Conservation (phyloP, 1,139 yeast genomes). For the Blastobotrys serpentis region DNA sequence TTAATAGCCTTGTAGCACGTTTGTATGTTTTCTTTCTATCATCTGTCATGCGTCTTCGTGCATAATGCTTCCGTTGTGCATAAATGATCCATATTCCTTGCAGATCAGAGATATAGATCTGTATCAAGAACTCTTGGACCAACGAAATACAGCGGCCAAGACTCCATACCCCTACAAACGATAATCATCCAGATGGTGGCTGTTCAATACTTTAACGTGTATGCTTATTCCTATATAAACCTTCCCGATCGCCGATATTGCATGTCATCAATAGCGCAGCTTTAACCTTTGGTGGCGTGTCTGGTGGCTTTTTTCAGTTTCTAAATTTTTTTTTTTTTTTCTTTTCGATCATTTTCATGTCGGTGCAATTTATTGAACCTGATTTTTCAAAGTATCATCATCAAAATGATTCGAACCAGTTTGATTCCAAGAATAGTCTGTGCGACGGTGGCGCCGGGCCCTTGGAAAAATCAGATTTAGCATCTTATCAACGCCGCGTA, state of each 20-base stretch:
- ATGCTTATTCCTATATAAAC: background rate
- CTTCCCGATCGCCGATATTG: background rate
- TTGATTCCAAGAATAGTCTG: too few species aligned
- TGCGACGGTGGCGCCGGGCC: too few species aligned
- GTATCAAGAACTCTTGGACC: background rate
- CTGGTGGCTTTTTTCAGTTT: too few species aligned
- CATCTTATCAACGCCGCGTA: constrained; percentile 29
- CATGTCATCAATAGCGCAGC: too few species aligned
- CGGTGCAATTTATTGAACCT: constrained; percentile 27
- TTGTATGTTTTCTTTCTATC: too few species aligned
- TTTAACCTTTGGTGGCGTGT: too few species aligned
- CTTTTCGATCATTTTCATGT: constrained; percentile 20
- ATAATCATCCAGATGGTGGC: background rate
- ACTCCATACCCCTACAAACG: background rate
- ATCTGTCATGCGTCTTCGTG: too few species aligned
- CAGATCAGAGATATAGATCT: background rate
- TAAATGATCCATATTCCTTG: background rate
- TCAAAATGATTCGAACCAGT: too few species aligned
- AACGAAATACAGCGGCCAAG: background rate
- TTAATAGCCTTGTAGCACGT: too few species aligned
- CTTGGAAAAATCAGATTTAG: too few species aligned
- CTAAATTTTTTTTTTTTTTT: background rate
- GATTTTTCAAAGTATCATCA: constrained; percentile 23
- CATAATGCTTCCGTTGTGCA: too few species aligned
- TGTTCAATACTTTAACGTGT: background rate